Evolutionary conservation across 768 basidiomycete genomes (phyloP), one percentile per base, ranked within the genome.

Genomic region (Boletus huronensis): DNA sequence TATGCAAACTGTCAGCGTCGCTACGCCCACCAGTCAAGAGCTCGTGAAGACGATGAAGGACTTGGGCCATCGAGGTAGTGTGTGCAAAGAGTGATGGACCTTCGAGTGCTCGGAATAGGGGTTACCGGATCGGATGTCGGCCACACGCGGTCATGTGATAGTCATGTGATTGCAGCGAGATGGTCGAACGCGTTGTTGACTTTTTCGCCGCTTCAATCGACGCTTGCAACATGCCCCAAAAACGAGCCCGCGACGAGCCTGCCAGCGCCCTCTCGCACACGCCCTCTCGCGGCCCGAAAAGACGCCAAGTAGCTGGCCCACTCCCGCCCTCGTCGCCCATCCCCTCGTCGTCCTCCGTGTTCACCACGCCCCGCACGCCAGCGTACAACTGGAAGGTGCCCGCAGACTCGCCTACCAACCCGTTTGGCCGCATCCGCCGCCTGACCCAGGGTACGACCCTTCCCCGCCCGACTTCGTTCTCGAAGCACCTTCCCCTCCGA

Each of bases 341-440:
- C 47, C 55, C 70, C 5, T 62, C 69, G 9, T 61, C 63, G 32
- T 66, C 64, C 17, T 64, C 64, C 28, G 54, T 52, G 5, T 62
- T 61, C 34, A 62, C 70, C 25, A 67, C 74, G 0, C 65, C 75
- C 3, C 70, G 70, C 54, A 78, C 77, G 3, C 75, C 79, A 1
- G 57, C 68, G 17, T 59, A 50, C 77, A 77, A 64, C 67, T 81
- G 50, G 69, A 73, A 48, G 61, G 70, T 64, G 1, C 83, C 86
- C 5, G 79, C 75, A 6, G 87, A 89, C 71, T 87, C 86, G 0
- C 87, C 87, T 0, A 79, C 82, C 4, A 88, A 88, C 60, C 87
- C 87, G 0, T 84, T 88, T 55, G 84, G 85, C 16, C 72, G 83
- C 42, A 81, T 80, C 44, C 75, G 78, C 17, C 73, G 74, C 14